phyloP scores from a whole-genome alignment of 2,329 filamentous ascomycete species.

The Cercospora sojina region DNA sequence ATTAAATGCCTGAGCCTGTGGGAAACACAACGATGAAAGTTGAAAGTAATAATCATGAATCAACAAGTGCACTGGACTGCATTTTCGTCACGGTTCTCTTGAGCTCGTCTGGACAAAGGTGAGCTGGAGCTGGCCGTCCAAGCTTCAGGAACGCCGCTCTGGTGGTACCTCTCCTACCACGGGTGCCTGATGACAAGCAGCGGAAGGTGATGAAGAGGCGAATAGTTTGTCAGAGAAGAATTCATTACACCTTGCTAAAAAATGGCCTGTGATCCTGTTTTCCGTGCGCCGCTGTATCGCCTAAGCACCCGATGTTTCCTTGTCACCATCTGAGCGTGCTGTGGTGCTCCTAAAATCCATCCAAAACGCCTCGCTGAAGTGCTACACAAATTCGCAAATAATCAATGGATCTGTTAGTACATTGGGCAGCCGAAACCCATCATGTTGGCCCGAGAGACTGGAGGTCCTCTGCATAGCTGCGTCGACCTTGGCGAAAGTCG shows the following conservation, averaged over 20 bases:
- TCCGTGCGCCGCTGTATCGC: background rate
- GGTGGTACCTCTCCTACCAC: background rate
- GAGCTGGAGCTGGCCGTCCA: background rate
- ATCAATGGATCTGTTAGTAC: background rate
- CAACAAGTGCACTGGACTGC: background rate
- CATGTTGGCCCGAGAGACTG: background rate
- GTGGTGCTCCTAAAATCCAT: background rate
- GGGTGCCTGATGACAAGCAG: background rate
- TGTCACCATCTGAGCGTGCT: background rate
- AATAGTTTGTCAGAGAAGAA: background rate
- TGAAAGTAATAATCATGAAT: background rate
- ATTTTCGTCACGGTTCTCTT: background rate
- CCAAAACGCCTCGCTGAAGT: constrained; percentile 21
- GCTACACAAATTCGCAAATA: background rate
- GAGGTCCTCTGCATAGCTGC: background rate
- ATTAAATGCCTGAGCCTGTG: background rate
- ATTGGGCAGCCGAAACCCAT: background rate
- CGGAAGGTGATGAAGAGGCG: background rate
- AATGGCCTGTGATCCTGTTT: background rate
- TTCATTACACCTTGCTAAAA: background rate
- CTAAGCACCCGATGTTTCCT: background rate
- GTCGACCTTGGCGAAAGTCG: background rate
- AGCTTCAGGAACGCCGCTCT: background rate
- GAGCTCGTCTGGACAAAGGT: background rate
- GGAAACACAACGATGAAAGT: background rate